Evolutionary conservation across 2,329 filamentous ascomycete genomes (phyloP), one percentile per base, ranked within the genome.

Genomic region (Aschersonia sp.): DNA sequence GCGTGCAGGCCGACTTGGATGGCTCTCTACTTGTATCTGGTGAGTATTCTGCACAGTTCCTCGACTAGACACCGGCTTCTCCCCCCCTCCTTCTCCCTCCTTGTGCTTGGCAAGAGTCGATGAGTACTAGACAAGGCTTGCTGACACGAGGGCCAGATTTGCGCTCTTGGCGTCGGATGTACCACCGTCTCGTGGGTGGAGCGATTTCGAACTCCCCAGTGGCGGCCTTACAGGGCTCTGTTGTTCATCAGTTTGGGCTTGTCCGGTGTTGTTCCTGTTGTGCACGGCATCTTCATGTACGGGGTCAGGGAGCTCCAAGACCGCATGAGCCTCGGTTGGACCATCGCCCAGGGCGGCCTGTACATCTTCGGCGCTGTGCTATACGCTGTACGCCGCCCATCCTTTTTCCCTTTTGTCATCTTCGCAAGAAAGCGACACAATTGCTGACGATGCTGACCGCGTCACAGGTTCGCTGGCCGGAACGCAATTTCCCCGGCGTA

Each of bases 211-310:
- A 89, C 86, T 0, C 86, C 92, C 0, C 72, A 72, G 6, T 94
- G 86, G 78, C 77, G 92, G 31, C 85, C 88, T 1, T 89, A 94
- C 62, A 80, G 92, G 49, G 86, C 92, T 3, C 68, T 77, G 54
- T 92, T 97, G 84, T 98, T 97, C 61, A 80, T 95, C 44, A 77
- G 79, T 28, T 84, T 97, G 65, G 92, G 92, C 0, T 64, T 89
- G 7, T 94, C 87, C 3, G 89, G 87, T 1, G 70, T 94, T 5
- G 71, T 96, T 41, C 91, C 92, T 1, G 78, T 97, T 3, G 54
- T 91, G 20, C 89, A 97, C 58, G 88, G 85, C 2, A 54, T 89
- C 44, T 59, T 61, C 30, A 63, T 84, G 30, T 85, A 85, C 61
- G 87, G 89, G 3, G 68, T 82, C 45, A 60, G 68, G 9, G 72